Evolutionary conservation across 768 basidiomycete species (phyloP).

Genomic region (Lactarius hatsudake): DNA sequence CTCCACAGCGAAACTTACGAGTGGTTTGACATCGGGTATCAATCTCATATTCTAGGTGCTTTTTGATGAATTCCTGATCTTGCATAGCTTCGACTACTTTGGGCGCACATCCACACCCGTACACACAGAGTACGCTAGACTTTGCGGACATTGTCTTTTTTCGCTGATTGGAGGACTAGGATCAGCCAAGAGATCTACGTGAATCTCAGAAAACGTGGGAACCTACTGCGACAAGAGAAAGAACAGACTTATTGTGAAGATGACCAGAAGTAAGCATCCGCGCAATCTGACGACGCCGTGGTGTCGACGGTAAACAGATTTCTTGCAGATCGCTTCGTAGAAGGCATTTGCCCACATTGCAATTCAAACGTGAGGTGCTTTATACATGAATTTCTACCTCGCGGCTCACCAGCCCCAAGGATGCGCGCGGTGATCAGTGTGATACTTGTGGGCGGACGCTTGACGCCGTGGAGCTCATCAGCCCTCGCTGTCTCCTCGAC

Average conservation of each 20-base stretch:
- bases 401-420: constrained; percentile 43
- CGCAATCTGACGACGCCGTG: constrained; percentile 11
- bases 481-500: constrained; percentile 91
- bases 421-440: constrained; percentile 98
- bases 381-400: background rate
- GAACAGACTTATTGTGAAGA: constrained; percentile 96
- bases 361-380: constrained; percentile 59
- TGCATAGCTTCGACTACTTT: constrained; percentile 84
- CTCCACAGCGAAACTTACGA: constrained; percentile 91
- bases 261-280: constrained; percentile 64
- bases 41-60: background rate
- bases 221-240: constrained; percentile 78
- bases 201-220: constrained; percentile 74
- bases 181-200: constrained; percentile 89
- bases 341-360: constrained; percentile 97
- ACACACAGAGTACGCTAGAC: constrained; percentile 75
- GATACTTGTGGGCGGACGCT: constrained; percentile 90
- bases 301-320: constrained; percentile 51
- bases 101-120: constrained; percentile 88
- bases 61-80: background rate
- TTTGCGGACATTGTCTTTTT: background rate
- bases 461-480: constrained; percentile 89
- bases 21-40: constrained; percentile 95
- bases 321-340: constrained; percentile 95
- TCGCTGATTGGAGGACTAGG: constrained; percentile 40